Percentiles rank a stretch among this genome's conserved stretches.
Conservation (phyloP, 2,329 filamentous ascomycete genomes). For the Nemania sp. region DNA sequence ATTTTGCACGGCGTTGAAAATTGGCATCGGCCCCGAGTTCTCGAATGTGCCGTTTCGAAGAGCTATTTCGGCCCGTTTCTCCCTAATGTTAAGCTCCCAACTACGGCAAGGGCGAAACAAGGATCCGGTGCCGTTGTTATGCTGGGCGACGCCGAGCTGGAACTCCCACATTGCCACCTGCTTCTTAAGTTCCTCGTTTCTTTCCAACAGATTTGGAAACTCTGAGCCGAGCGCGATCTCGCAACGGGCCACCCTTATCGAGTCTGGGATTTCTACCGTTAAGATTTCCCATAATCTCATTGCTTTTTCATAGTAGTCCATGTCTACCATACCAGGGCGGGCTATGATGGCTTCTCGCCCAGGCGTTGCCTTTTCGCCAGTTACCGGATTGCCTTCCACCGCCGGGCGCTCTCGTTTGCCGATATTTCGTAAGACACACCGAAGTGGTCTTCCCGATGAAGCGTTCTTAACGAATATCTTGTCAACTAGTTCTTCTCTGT, state of each 20-base stretch:
- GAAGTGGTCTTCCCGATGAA: not conserved
- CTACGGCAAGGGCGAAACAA: not conserved
- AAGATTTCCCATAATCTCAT: not conserved
- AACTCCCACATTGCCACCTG: not conserved
- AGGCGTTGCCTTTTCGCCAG: not conserved
- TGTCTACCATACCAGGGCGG: not conserved
- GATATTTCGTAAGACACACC: not conserved
- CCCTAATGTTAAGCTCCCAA: constrained; percentile 16
- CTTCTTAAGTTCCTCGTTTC: not conserved
- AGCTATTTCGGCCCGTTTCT: not conserved
- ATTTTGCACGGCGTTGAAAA: not conserved
- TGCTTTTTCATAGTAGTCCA: not conserved
- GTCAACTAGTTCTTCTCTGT: not conserved
- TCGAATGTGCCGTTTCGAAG: not conserved
- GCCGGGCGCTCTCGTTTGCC: not conserved
- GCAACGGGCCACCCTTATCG: too few species aligned
- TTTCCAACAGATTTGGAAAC: not conserved
- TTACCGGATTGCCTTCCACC: too few species aligned
- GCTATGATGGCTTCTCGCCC: not conserved
- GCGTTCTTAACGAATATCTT: not conserved
- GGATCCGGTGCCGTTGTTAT: not conserved
- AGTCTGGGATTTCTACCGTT: not conserved
- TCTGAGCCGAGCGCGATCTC: too few species aligned
- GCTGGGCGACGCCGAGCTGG: constrained; percentile 1
- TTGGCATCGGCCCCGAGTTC: not conserved